A percentile compares a stretch with the other conserved stretches of the same genome.
Conservation (phyloP, 2,329 filamentous ascomycete species). For the Salinomyces thailandicus region DNA sequence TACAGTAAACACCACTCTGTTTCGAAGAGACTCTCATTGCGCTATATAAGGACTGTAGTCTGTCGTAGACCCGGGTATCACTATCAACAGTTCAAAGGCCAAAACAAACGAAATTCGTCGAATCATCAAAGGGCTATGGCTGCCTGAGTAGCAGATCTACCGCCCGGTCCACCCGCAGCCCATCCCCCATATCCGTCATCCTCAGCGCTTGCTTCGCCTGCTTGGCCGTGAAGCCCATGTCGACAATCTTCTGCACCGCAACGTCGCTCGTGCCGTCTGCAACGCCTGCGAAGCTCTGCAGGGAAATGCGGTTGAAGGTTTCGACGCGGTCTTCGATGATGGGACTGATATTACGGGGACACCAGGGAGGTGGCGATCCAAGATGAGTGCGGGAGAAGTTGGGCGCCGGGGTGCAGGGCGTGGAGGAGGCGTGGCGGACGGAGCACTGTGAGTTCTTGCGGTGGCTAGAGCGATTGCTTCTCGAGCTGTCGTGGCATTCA, state of each 20-base stretch:
- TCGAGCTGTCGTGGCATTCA: conserved; percentile 14
- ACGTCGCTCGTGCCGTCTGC: conserved; percentile 46
- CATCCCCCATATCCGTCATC: conserved; percentile 50
- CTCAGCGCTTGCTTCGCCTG: conserved; percentile 48
- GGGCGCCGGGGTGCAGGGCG: background rate
- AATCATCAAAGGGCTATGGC: too few relatives aligned
- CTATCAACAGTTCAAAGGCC: background rate
- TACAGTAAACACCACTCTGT: too few relatives aligned
- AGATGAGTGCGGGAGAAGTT: background rate
- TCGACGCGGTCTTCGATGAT: conserved; percentile 19
- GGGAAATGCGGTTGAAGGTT: conserved; percentile 13
- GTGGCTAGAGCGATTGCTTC: background rate
- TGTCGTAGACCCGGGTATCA: background rate
- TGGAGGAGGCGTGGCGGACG: background rate
- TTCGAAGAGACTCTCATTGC: too few relatives aligned
- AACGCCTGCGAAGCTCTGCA: conserved; percentile 16
- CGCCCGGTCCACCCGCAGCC: conserved; percentile 47
- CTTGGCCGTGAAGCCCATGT: conserved; percentile 48
- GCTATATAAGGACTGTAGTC: background rate
- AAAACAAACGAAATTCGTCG: background rate
- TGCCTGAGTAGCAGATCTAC: conserved; percentile 42
- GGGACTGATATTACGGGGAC: conserved; percentile 16
- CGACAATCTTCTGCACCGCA: conserved; percentile 47
- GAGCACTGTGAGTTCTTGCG: background rate
- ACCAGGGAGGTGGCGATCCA: background rate